A percentile compares a stretch with the other conserved stretches of the same genome.
Evolutionary conservation across 2,329 filamentous ascomycete genomes (phyloP).

Genomic region (Biscogniauxia marginata): DNA sequence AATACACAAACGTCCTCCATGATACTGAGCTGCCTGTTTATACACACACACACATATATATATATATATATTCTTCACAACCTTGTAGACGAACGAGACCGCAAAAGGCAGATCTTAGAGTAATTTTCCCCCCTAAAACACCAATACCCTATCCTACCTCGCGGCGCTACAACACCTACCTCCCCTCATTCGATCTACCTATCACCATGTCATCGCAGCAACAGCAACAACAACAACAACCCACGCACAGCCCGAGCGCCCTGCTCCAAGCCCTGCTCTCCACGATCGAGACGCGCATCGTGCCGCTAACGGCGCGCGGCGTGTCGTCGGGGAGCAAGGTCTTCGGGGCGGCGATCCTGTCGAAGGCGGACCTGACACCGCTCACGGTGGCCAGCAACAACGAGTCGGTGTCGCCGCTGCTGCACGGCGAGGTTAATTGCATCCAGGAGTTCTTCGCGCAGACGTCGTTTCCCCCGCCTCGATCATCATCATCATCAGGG

Average conservation of each 20-base stretch:
- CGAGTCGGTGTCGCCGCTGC: conserved; percentile 51
- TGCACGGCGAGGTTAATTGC: conserved; percentile 61
- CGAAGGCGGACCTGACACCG: conserved; percentile 39
- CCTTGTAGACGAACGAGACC: too few species aligned
- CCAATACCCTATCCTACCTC: neutral
- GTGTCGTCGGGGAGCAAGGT: conserved; percentile 54
- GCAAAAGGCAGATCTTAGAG: too few species aligned
- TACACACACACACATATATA: too few species aligned
- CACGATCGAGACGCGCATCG: conserved; percentile 45
- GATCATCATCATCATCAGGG: neutral
- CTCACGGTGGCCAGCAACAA: conserved; percentile 56
- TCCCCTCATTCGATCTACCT: too few species aligned
- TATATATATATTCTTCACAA: too few species aligned
- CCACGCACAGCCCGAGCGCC: conserved; percentile 17
- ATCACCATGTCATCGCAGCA: conserved; percentile 12
- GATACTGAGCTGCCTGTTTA: too few species aligned
- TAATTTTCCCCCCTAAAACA: too few species aligned
- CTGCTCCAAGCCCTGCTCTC: conserved; percentile 42
- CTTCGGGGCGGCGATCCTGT: conserved; percentile 56
- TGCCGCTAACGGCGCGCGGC: conserved; percentile 49
- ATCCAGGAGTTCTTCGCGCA: conserved; percentile 55
- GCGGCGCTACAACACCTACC: neutral
- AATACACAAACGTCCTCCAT: too few species aligned
- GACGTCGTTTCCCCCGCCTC: conserved; percentile 26
- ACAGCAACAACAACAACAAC: conserved; percentile 18